Evolutionary conservation across 2,329 filamentous ascomycete species (phyloP).

Genomic region (Phaeosphaeriaceae sp.): DNA sequence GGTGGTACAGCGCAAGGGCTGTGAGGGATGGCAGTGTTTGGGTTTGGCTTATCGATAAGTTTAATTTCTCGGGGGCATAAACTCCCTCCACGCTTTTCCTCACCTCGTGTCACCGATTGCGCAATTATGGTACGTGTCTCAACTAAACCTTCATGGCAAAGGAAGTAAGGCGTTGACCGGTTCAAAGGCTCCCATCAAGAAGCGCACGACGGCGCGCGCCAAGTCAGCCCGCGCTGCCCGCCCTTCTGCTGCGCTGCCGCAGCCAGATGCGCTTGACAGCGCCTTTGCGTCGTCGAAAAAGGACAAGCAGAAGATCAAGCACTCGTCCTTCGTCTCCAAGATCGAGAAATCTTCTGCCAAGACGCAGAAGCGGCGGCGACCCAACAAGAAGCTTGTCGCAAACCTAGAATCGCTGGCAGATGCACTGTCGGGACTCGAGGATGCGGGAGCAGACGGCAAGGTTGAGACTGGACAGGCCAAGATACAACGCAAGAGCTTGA

Average conservation of each 20-base stretch:
- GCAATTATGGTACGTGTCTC: not conserved
- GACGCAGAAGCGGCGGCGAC: slow-evolving; percentile 69
- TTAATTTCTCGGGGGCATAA: not conserved
- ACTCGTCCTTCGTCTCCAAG: slow-evolving; percentile 77
- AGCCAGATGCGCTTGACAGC: slow-evolving; percentile 43
- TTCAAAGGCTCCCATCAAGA: slow-evolving; percentile 45
- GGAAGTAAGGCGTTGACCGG: not conserved
- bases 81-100: not conserved
- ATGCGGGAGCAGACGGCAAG: slow-evolving; percentile 33
- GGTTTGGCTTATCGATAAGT: not conserved
- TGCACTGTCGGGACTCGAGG: slow-evolving; percentile 73
- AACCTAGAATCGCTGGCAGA: slow-evolving; percentile 79
- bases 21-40: not conserved
- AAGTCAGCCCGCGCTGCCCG: slow-evolving; percentile 38
- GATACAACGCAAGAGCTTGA: slow-evolving; percentile 75
- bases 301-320: slow-evolving; percentile 84
- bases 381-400: slow-evolving; percentile 78
- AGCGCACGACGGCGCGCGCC: slow-evolving; percentile 45
- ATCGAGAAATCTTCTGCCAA: slow-evolving; percentile 69
- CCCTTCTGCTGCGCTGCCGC: slow-evolving; percentile 25
- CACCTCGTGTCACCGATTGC: not conserved
- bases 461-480: slow-evolving; percentile 61
- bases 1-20: not conserved
- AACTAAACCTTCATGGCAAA: not conserved
- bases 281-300: slow-evolving; percentile 76